These are phyloP conservation scores for Dictyostelium capitatum DNA, from an alignment of 78 protist species.

Conservation along the genomic window DNA sequence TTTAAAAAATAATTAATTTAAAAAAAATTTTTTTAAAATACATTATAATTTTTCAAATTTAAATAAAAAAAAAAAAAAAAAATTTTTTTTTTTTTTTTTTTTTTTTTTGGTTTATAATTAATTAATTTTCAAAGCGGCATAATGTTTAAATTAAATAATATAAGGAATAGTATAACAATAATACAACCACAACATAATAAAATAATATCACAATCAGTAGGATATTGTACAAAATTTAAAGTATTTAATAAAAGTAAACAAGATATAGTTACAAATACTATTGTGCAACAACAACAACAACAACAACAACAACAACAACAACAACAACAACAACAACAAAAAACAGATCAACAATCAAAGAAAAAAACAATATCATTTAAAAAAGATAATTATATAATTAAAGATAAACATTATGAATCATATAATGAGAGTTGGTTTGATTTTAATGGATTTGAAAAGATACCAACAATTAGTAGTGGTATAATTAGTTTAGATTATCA, in stretches of 20 bases:
- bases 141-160: too few relatives aligned
- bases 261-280: neutral
- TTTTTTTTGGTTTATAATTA: too few relatives aligned
- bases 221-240: neutral
- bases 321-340: neutral
- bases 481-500: conserved; percentile 32
- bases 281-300: neutral
- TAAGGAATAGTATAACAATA: too few relatives aligned
- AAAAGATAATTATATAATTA: neutral
- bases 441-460: conserved; percentile 50
- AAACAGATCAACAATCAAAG: too few relatives aligned
- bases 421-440: conserved; percentile 47
- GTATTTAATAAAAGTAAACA: neutral
- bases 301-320: neutral
- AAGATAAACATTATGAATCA: conserved; percentile 31
- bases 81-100: neutral
- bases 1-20: too few relatives aligned
- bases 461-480: conserved; percentile 21
- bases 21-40: too few relatives aligned
- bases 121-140: too few relatives aligned
- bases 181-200: too few relatives aligned
- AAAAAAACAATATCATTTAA: neutral
- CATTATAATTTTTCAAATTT: too few relatives aligned
- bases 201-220: too few relatives aligned
- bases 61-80: too few relatives aligned